Evolutionary conservation across 495 filamentous ascomycete genomes (phyloP).

Genomic region (Aspergillus sclerotiicarbonarius): DNA sequence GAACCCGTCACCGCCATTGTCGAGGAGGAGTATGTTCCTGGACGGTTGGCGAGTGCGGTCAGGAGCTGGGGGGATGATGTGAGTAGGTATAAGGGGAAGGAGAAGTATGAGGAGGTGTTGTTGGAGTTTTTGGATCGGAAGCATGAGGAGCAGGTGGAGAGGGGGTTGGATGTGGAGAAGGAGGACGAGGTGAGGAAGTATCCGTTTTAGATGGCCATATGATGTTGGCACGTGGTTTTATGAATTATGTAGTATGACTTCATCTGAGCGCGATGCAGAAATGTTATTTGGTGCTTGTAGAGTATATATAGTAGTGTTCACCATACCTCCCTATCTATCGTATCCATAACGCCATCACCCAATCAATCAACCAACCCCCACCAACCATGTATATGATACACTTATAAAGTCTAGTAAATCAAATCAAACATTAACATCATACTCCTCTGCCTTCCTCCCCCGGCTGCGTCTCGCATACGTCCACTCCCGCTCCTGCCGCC

Average conservation of each 20-base stretch:
- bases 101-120: conserved; percentile 73
- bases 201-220: too few species aligned
- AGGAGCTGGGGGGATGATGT: conserved; percentile 89
- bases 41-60: conserved; percentile 67
- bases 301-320: too few species aligned
- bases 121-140: conserved; percentile 79
- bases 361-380: too few species aligned
- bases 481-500: conserved; percentile 58
- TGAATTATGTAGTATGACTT: too few species aligned
- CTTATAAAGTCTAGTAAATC: too few species aligned
- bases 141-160: conserved; percentile 71
- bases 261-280: too few species aligned
- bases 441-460: conserved; percentile 9
- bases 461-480: conserved; percentile 35
- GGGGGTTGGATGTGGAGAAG: conserved; percentile 58
- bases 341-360: too few species aligned
- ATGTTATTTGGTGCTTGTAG: too few species aligned
- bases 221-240: too few species aligned
- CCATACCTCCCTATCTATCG: too few species aligned
- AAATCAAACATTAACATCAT: conserved; percentile 1
- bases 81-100: conserved; percentile 77
- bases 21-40: conserved; percentile 69
- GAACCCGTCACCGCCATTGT: conserved; percentile 64
- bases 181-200: conserved; percentile 59
- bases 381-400: too few species aligned